Conservation (phyloP, 108 stramenopile genomes). For the Aurantiochytrium sp. region DNA sequence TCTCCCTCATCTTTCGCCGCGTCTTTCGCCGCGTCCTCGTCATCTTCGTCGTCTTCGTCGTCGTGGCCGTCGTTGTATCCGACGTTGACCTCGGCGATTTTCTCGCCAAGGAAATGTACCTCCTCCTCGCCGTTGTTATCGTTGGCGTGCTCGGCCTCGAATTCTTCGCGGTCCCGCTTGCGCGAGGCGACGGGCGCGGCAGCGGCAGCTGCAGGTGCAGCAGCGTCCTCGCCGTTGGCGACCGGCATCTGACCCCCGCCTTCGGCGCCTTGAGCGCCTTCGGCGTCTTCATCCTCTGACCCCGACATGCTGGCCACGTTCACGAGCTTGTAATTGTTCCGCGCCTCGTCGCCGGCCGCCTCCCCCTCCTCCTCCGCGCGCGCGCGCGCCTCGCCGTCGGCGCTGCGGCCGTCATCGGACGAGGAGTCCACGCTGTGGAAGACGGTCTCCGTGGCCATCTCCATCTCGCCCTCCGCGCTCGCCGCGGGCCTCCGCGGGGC, state of each 20-base stretch:
- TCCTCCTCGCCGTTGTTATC: too few relatives aligned
- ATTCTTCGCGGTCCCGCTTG: too few relatives aligned
- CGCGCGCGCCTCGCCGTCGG: neutral
- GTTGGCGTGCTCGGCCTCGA: too few relatives aligned
- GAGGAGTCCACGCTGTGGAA: neutral
- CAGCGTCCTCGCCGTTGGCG: neutral
- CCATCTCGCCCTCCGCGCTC: too few relatives aligned
- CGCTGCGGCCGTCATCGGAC: neutral
- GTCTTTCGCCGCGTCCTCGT: neutral
- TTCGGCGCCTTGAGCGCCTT: neutral
- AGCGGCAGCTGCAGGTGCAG: too few relatives aligned
- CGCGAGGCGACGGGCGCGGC: too few relatives aligned
- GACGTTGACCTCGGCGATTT: neutral
- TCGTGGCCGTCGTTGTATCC: neutral
- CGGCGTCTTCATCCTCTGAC: neutral
- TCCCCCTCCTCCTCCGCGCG: neutral
- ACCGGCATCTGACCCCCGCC: neutral
- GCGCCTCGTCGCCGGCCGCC: neutral
- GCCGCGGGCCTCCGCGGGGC: too few relatives aligned
- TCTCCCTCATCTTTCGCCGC: neutral
- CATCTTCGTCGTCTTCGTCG: neutral
- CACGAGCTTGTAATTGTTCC: neutral
- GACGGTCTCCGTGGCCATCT: too few relatives aligned
- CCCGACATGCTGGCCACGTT: neutral
- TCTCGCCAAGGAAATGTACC: too few relatives aligned